Percentiles rank a stretch among this genome's conserved stretches.
Conservation (phyloP, 257 asterid species). For the Buddleja alternifolia region DNA sequence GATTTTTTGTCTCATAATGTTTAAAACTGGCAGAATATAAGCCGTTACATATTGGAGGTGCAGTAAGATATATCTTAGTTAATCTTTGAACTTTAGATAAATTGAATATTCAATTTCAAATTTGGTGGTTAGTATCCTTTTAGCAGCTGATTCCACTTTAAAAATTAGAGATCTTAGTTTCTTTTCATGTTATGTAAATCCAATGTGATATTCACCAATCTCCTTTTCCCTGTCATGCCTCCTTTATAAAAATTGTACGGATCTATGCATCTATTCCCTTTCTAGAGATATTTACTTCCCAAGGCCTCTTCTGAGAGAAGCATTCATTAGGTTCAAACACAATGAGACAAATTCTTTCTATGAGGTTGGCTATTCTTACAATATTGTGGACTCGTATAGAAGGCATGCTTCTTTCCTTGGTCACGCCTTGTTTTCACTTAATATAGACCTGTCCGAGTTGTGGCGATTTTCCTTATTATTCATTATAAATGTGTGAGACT, state of each 20-base stretch:
- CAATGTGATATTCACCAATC: background rate
- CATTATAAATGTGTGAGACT: background rate
- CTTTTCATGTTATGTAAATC: background rate
- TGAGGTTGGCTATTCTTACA: too few relatives aligned
- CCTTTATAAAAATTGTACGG: background rate
- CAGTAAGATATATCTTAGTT: background rate
- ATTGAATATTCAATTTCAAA: background rate
- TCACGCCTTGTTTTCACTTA: constrained; percentile 9
- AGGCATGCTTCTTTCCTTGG: too few relatives aligned
- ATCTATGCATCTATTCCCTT: constrained; percentile 9
- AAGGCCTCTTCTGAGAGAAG: background rate
- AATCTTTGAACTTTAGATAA: constrained; percentile 4
- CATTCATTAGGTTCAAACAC: constrained; percentile 19
- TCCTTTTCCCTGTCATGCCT: background rate
- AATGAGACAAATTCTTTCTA: too few relatives aligned
- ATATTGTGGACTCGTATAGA: too few relatives aligned
- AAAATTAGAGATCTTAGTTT: background rate
- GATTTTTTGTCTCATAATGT: constrained; percentile 1
- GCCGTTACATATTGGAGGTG: background rate
- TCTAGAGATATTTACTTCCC: constrained; percentile 2
- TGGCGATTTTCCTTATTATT: constrained; percentile 5
- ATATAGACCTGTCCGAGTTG: background rate
- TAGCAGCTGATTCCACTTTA: background rate
- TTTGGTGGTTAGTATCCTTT: background rate
- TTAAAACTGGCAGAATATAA: constrained; percentile 5